These are phyloP conservation scores for Trebouxia gelatinosa DNA, from an alignment of 163 green algal genomes.

Conservation along the genomic window DNA sequence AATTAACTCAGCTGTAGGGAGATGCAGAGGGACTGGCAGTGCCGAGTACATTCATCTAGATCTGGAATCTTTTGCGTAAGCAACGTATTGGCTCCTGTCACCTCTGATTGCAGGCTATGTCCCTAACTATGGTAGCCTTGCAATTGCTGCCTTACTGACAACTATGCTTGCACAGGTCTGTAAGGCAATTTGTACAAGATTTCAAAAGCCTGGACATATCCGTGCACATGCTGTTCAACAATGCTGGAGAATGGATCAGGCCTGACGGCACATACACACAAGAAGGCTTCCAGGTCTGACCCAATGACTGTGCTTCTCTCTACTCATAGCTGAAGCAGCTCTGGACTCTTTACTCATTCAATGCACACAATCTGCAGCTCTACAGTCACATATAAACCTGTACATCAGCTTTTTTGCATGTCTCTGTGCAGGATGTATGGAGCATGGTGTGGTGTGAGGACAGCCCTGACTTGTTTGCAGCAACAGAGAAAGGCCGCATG, in stretches of 20 bases:
- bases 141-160: neutral
- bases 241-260: conserved; percentile 13
- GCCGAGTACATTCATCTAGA: conserved; percentile 29
- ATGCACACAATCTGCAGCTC: neutral
- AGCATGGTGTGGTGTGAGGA: conserved; percentile 77
- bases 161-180: neutral
- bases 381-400: neutral
- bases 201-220: conserved; percentile 15
- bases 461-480: conserved; percentile 72
- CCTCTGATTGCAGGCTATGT: too few species aligned
- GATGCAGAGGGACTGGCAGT: neutral
- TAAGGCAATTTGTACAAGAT: neutral
- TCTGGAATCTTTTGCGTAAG: conserved; percentile 35
- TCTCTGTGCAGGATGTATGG: conserved; percentile 63
- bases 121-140: too few species aligned
- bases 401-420: neutral
- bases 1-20: conserved; percentile 18
- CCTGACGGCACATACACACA: conserved; percentile 12
- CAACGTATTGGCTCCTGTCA: too few species aligned
- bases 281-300: conserved; percentile 27
- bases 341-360: too few species aligned
- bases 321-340: neutral
- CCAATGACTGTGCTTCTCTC: neutral
- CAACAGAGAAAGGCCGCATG: conserved; percentile 86
- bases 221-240: conserved; percentile 28